Evolutionary conservation across 2,329 filamentous ascomycete genomes (phyloP).

Genomic region (Hypoxylon sp.): DNA sequence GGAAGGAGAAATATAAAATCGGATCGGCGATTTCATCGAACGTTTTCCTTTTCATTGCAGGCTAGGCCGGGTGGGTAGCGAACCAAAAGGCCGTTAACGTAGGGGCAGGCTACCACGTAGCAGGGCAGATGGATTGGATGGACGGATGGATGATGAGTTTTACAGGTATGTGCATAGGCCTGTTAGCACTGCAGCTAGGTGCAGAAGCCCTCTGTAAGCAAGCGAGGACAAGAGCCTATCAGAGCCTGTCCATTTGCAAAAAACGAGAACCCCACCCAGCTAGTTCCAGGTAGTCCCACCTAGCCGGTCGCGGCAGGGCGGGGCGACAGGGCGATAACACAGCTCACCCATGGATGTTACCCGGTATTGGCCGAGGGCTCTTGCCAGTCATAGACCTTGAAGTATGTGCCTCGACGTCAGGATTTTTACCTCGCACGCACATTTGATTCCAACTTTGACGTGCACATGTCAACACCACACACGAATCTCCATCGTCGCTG

Average conservation of each 20-base stretch:
- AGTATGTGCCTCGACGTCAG: slow-evolving; percentile 43
- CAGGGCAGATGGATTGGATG: slow-evolving; percentile 1
- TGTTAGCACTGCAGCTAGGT: not conserved
- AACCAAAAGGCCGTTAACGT: not conserved
- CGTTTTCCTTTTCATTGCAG: slow-evolving; percentile 4
- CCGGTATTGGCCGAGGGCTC: slow-evolving; percentile 50
- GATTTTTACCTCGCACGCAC: slow-evolving; percentile 41
- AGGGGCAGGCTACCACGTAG: not conserved
- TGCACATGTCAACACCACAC: slow-evolving; percentile 32
- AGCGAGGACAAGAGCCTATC: slow-evolving; percentile 31
- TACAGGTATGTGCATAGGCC: no score
- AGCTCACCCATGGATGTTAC: slow-evolving; percentile 37
- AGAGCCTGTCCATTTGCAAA: slow-evolving; percentile 40
- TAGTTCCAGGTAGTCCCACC: slow-evolving; percentile 1
- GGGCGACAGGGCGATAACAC: slow-evolving; percentile 20
- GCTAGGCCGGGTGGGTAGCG: not conserved
- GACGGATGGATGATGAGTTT: not conserved
- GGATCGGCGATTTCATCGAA: slow-evolving; percentile 36
- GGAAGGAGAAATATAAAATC: slow-evolving; percentile 14
- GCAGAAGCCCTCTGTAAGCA: slow-evolving; percentile 12
- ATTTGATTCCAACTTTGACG: slow-evolving; percentile 21
- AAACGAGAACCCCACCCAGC: slow-evolving; percentile 11
- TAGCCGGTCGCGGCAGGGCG: slow-evolving; percentile 12
- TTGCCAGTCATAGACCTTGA: slow-evolving; percentile 2
- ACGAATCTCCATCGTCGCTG: slow-evolving; percentile 17